phyloP scores from a whole-genome alignment of 2,329 filamentous ascomycete species.

The Parastagonospora nodorum region DNA sequence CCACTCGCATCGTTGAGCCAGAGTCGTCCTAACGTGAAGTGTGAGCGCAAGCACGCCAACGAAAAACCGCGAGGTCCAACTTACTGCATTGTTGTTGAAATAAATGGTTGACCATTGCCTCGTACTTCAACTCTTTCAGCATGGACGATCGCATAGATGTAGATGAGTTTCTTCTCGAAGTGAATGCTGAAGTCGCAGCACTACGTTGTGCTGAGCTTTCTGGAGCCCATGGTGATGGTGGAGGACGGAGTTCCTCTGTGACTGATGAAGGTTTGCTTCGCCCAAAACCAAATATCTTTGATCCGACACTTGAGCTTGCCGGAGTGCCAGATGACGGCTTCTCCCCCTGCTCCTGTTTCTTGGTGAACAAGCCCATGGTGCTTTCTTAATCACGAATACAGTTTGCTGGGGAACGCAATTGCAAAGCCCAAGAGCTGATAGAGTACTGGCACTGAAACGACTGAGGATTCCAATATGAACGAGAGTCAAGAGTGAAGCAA shows the following conservation, averaged over 20 bases:
- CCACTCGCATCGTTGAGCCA: slow-evolving; percentile 71
- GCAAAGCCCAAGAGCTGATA: background rate
- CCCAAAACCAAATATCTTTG: slow-evolving; percentile 11
- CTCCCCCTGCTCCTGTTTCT: slow-evolving; percentile 9
- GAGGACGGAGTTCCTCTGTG: slow-evolving; percentile 17
- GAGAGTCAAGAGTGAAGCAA: too few relatives aligned
- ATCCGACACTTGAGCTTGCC: slow-evolving; percentile 4
- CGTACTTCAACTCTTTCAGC: slow-evolving; percentile 73
- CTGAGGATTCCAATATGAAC: too few relatives aligned
- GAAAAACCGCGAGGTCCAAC: background rate
- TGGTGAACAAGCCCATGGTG: slow-evolving; percentile 9
- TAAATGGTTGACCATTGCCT: slow-evolving; percentile 82
- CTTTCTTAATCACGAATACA: background rate
- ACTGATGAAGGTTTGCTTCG: slow-evolving; percentile 18
- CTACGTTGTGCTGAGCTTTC: slow-evolving; percentile 9
- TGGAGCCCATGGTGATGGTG: slow-evolving; percentile 13
- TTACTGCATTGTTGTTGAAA: slow-evolving; percentile 75
- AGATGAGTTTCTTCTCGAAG: slow-evolving; percentile 26
- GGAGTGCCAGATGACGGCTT: slow-evolving; percentile 10
- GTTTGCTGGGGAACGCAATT: background rate
- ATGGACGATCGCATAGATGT: slow-evolving; percentile 15
- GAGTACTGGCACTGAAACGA: background rate
- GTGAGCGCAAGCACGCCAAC: slow-evolving; percentile 22
- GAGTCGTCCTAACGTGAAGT: slow-evolving; percentile 51
- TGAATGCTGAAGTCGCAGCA: slow-evolving; percentile 13